phyloP scores from a whole-genome alignment of 169 alveolate species.

The Amoebophrya sp. region DNA sequence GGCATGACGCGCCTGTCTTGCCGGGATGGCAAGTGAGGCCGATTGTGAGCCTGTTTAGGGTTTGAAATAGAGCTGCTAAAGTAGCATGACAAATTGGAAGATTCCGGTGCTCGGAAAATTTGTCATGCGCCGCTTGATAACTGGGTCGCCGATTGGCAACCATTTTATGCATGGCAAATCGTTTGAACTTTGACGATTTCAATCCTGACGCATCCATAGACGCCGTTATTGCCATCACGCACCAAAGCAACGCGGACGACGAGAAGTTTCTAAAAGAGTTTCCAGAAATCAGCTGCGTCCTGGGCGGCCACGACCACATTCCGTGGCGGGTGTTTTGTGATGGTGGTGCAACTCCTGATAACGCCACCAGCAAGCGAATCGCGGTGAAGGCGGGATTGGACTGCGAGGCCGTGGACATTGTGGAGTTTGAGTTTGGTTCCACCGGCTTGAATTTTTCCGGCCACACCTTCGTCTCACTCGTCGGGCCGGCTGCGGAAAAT shows the following conservation, averaged over 20 bases:
- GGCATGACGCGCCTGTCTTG: too few species aligned
- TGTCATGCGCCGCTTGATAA: too few species aligned
- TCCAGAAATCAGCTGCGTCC: not conserved
- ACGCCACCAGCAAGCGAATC: not conserved
- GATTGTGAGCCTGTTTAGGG: too few species aligned
- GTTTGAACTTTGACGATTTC: too few species aligned
- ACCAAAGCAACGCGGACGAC: not conserved
- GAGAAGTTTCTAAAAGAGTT: not conserved
- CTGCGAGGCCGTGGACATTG: not conserved
- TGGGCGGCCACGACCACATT: not conserved
- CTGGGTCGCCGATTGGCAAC: too few species aligned
- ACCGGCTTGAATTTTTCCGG: not conserved
- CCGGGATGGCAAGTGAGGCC: too few species aligned
- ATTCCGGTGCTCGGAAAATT: too few species aligned
- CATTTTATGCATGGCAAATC: too few species aligned
- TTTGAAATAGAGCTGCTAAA: too few species aligned
- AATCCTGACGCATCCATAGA: too few species aligned
- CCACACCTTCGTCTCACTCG: not conserved
- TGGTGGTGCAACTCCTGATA: too few species aligned
- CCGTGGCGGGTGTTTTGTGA: not conserved
- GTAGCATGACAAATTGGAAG: too few species aligned
- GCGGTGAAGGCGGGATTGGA: not conserved
- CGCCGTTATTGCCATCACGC: not conserved
- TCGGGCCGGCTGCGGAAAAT: not conserved
- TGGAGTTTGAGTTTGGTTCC: not conserved